Evolutionary conservation across 331 rosid genomes (phyloP), one percentile per base, ranked within the genome.

Genomic region (Ulmus americana): DNA sequence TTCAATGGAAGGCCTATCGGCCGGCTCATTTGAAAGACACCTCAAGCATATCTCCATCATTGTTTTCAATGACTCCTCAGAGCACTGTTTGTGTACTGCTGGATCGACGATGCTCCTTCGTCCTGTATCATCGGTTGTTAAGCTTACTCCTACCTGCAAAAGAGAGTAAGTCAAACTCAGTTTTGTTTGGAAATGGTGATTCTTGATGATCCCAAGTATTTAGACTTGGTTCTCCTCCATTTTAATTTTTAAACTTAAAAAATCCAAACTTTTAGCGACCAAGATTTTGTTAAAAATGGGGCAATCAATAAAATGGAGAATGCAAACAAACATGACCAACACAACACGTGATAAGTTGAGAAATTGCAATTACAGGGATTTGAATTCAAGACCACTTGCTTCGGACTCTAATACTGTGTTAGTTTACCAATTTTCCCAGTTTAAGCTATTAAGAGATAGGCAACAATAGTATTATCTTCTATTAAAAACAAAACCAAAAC

Each of bases 31-130:
- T 12, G 80, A 78, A 59, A 94, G 80, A 62, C 97, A 89, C 73
- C 98, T 83, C 61, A 89, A 72, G 53, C 98, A 87, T 75, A 94
- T 72, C 80, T 89, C 95, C 98, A 89, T 89, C 82, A 81, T 70
- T 59, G 81, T 89, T 84, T 79, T 85, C 56, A 94, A 50, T 41
- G 98, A 94, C 49, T 77, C 80, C 16, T 77, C 88, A 18, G 95
- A 87, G 73, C 98, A 94, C 55, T 86, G 95, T 58, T 84, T 85
- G 53, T 85, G 97, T 63, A 94, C 80, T 45, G 80, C 80, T 43
- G 95, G 90, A 65, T 94, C 98, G 9, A 77, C 77, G 16, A 94
- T 87, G 73, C 88, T 94, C 76, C 88, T 89, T 61, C 95, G 82
- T 13, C 81, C 97, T 4, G 66, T 69, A 14, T 85, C 91, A 28